phyloP scores from a whole-genome alignment of 2,329 filamentous ascomycete species.

The Madurella mycetomatis region DNA sequence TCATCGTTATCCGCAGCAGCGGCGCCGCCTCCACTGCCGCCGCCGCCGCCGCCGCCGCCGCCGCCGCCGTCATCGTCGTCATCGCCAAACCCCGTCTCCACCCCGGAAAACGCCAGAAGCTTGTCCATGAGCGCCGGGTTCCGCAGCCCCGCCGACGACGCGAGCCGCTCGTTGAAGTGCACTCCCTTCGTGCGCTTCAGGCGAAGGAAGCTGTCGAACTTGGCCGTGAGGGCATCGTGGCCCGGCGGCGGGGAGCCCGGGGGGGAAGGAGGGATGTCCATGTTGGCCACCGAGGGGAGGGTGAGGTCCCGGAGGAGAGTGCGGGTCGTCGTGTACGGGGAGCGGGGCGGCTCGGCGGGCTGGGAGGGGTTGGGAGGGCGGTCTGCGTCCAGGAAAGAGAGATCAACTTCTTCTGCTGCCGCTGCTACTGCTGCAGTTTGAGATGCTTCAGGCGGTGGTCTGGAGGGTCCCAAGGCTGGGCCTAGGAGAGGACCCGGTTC shows the following conservation, averaged over 20 bases:
- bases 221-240: slow-evolving; percentile 48
- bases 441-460: slow-evolving; percentile 26
- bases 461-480: slow-evolving; percentile 37
- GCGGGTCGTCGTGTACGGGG: slow-evolving; percentile 64
- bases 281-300: slow-evolving; percentile 65
- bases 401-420: slow-evolving; percentile 21
- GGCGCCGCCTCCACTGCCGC: slow-evolving; percentile 6
- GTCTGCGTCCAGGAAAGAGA: slow-evolving; percentile 22
- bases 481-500: slow-evolving; percentile 21
- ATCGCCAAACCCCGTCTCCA: slow-evolving; percentile 31
- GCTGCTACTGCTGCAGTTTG: slow-evolving; percentile 14
- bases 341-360: slow-evolving; percentile 39
- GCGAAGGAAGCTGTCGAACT: slow-evolving; percentile 68
- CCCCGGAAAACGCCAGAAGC: slow-evolving; percentile 63
- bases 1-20: too few species aligned
- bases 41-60: slow-evolving; percentile 26
- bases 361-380: slow-evolving; percentile 17
- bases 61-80: slow-evolving; percentile 37
- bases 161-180: slow-evolving; percentile 74
- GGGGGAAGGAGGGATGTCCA: slow-evolving; percentile 70
- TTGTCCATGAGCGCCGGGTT: slow-evolving; percentile 72
- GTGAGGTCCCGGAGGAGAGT: slow-evolving; percentile 66
- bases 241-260: slow-evolving; percentile 48
- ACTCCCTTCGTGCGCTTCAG: slow-evolving; percentile 67
- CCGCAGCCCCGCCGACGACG: slow-evolving; percentile 60